phyloP scores from a whole-genome alignment of 352 stramenopile species.

The Elongisporangium anandrum region DNA sequence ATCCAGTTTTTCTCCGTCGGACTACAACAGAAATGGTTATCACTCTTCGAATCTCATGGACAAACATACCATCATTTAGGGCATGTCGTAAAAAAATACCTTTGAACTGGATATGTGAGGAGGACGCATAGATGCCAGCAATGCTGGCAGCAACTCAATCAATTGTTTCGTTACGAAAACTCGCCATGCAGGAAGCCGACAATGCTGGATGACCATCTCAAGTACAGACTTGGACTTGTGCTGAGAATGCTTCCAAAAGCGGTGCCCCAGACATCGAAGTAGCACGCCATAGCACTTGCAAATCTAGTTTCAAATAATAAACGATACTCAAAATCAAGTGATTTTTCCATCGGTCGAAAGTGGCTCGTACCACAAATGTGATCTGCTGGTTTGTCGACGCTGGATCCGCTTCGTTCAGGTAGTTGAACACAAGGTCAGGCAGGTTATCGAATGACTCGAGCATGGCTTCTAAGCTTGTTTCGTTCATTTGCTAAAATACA shows the following conservation, averaged over 20 bases:
- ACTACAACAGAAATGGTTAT: slow-evolving; percentile 18
- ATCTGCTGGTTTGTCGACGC: slow-evolving; percentile 58
- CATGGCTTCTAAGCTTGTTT: slow-evolving; percentile 69
- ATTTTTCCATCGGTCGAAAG: neutral
- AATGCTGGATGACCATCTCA: slow-evolving; percentile 70
- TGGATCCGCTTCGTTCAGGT: slow-evolving; percentile 69
- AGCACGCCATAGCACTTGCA: slow-evolving; percentile 78
- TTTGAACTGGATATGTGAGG: slow-evolving; percentile 35
- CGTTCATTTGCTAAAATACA: slow-evolving; percentile 61
- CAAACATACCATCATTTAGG: too few relatives aligned
- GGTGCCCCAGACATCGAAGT: slow-evolving; percentile 65
- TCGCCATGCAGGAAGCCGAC: slow-evolving; percentile 49
- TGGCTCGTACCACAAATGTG: slow-evolving; percentile 63
- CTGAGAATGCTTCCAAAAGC: slow-evolving; percentile 83
- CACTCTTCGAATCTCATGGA: neutral
- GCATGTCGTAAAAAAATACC: too few relatives aligned
- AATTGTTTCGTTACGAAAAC: slow-evolving; percentile 82
- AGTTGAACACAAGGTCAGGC: slow-evolving; percentile 83
- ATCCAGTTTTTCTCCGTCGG: slow-evolving; percentile 36
- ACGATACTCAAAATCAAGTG: slow-evolving; percentile 1
- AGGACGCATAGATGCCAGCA: slow-evolving; percentile 69
- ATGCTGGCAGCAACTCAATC: slow-evolving; percentile 58
- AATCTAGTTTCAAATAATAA: slow-evolving; percentile 30
- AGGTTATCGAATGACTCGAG: slow-evolving; percentile 86
- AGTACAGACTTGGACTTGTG: slow-evolving; percentile 60